phyloP scores from a whole-genome alignment of 495 filamentous ascomycete genomes.

The Aspergillus asperescens region DNA sequence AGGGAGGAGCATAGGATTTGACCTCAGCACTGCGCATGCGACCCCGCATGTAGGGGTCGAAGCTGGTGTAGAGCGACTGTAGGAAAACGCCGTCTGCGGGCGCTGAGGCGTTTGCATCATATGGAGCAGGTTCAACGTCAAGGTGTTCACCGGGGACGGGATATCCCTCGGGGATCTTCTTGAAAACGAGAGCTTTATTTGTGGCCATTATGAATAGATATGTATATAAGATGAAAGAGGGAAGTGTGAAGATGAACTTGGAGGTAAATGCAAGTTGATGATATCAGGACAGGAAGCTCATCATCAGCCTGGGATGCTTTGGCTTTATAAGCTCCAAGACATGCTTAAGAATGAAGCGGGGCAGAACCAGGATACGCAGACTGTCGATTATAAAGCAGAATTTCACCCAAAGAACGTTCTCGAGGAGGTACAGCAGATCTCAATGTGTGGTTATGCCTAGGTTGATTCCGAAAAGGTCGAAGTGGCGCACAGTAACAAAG shows the following conservation, averaged over 20 bases:
- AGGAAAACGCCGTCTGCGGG: slow-evolving; percentile 66
- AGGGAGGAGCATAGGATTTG: slow-evolving; percentile 63
- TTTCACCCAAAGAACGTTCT: slow-evolving; percentile 11
- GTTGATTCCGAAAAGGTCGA: slow-evolving; percentile 3
- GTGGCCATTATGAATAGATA: slow-evolving; percentile 26
- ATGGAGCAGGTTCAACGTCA: slow-evolving; percentile 56
- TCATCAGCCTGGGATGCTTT: not conserved
- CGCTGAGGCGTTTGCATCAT: slow-evolving; percentile 60
- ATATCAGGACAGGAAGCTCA: not conserved
- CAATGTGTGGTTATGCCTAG: slow-evolving; percentile 5
- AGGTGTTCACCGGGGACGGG: slow-evolving; percentile 72
- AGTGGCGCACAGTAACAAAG: not conserved
- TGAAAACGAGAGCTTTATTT: slow-evolving; percentile 84
- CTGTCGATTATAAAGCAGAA: slow-evolving; percentile 15
- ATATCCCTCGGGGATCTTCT: slow-evolving; percentile 58
- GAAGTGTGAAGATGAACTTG: not conserved
- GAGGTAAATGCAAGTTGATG: not conserved
- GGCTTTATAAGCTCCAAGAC: slow-evolving; percentile 9
- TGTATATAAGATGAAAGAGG: not conserved
- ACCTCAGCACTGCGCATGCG: slow-evolving; percentile 46
- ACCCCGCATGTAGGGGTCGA: slow-evolving; percentile 86
- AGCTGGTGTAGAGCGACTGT: slow-evolving; percentile 72
- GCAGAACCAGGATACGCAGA: slow-evolving; percentile 2
- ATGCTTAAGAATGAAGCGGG: slow-evolving; percentile 5
- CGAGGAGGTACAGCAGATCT: slow-evolving; percentile 1